These are phyloP conservation scores for Xylaria sp. DNA, from an alignment of 2,329 filamentous ascomycete genomes.

Conservation along the genomic window DNA sequence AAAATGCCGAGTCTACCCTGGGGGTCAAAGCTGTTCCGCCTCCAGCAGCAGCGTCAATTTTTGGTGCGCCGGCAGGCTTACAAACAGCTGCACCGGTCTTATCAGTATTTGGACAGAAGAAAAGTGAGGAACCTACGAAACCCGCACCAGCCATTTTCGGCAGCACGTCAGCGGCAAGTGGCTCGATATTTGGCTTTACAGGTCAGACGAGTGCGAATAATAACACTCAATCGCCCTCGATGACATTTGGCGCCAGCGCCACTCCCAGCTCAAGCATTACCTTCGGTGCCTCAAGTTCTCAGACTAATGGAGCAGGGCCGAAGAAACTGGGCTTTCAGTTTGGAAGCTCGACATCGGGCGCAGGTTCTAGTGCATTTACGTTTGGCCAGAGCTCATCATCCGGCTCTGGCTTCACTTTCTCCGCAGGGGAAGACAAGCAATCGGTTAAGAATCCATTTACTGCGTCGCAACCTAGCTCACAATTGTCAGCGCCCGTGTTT, in stretches of 20 bases:
- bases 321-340: constrained; percentile 40
- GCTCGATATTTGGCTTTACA: constrained; percentile 42
- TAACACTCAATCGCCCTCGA: constrained; percentile 28
- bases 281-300: constrained; percentile 35
- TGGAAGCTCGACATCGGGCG: constrained; percentile 25
- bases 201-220: constrained; percentile 29
- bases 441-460: constrained; percentile 52
- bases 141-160: constrained; percentile 38
- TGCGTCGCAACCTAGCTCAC: constrained; percentile 33
- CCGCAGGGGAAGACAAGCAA: constrained; percentile 49
- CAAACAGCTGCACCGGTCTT: constrained; percentile 50
- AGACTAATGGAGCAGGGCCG: constrained; percentile 21
- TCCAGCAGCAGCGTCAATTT: constrained; percentile 46
- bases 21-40: constrained; percentile 46
- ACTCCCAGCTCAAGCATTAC: constrained; percentile 28
- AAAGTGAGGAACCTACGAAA: constrained; percentile 36
- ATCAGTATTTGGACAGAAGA: constrained; percentile 44
- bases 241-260: constrained; percentile 19
- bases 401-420: constrained; percentile 54
- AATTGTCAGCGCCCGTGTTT: constrained; percentile 41
- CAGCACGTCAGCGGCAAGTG: constrained; percentile 25
- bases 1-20: constrained; percentile 17
- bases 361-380: constrained; percentile 39
- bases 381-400: constrained; percentile 44
- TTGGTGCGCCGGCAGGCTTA: constrained; percentile 56